Percentiles rank a stretch among this genome's conserved stretches.
phyloP scores from a whole-genome alignment of 768 basidiomycete species.

The Phaffia tasmanica region DNA sequence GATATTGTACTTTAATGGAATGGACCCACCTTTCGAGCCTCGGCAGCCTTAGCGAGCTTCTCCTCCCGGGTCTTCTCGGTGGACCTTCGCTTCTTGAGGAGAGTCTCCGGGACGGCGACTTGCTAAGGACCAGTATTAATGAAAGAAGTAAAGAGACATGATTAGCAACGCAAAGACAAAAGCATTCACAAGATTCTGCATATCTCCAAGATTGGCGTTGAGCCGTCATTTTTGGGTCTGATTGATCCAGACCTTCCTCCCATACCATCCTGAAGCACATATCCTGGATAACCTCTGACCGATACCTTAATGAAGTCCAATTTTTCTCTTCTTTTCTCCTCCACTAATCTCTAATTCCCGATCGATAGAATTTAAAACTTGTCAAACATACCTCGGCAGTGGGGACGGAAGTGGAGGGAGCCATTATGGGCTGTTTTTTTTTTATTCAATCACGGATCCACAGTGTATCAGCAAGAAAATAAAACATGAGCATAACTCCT shows the following conservation, averaged over 20 bases:
- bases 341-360: background rate
- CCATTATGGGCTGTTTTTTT: conserved; percentile 6
- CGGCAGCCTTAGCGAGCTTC: conserved; percentile 66
- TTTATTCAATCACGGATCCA: no score
- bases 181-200: background rate
- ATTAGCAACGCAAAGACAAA: background rate
- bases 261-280: background rate
- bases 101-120: conserved; percentile 94
- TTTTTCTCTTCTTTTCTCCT: background rate
- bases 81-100: conserved; percentile 98
- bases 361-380: background rate
- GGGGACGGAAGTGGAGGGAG: conserved; percentile 27
- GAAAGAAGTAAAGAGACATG: background rate
- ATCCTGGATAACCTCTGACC: background rate
- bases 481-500: no score
- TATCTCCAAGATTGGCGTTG: background rate
- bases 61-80: conserved; percentile 94
- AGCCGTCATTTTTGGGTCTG: background rate
- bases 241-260: background rate
- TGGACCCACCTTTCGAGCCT: conserved; percentile 72
- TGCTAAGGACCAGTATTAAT: background rate
- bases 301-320: no score
- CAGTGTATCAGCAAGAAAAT: no score
- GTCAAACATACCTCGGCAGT: conserved; percentile 23
- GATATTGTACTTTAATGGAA: background rate